These are phyloP conservation scores for Populus simonii DNA, from an alignment of 345 rosid genomes.

Conservation along the genomic window DNA sequence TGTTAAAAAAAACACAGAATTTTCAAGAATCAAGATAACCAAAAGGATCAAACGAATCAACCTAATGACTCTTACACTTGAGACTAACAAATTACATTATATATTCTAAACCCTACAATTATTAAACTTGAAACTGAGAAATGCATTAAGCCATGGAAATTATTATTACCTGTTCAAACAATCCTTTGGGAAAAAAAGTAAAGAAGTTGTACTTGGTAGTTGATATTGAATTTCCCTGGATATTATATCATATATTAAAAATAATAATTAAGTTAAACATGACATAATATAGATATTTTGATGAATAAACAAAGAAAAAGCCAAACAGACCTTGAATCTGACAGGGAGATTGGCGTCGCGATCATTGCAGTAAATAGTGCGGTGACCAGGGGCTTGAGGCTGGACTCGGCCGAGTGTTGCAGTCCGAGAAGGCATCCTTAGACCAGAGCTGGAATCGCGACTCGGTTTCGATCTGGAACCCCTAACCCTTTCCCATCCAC, in stretches of 20 bases:
- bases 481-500: slow-evolving; percentile 61
- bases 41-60: neutral
- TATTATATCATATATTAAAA: neutral
- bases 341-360: slow-evolving; percentile 83
- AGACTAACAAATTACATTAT: neutral
- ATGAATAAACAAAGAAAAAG: neutral
- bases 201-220: slow-evolving; percentile 96
- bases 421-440: slow-evolving; percentile 50
- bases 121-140: neutral
- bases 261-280: neutral
- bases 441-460: slow-evolving; percentile 40
- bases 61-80: neutral
- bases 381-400: slow-evolving; percentile 93
- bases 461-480: slow-evolving; percentile 45
- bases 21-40: slow-evolving; percentile 29
- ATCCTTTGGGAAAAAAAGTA: slow-evolving; percentile 91
- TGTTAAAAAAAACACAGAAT: slow-evolving; percentile 25
- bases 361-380: slow-evolving; percentile 91
- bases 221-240: slow-evolving; percentile 87
- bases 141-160: slow-evolving; percentile 1
- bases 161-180: slow-evolving; percentile 90
- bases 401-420: slow-evolving; percentile 88
- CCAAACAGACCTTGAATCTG: slow-evolving; percentile 62
- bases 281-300: neutral
- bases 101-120: neutral